Conservation (phyloP, 495 filamentous ascomycete species). For the Trichoderma parareesei region DNA sequence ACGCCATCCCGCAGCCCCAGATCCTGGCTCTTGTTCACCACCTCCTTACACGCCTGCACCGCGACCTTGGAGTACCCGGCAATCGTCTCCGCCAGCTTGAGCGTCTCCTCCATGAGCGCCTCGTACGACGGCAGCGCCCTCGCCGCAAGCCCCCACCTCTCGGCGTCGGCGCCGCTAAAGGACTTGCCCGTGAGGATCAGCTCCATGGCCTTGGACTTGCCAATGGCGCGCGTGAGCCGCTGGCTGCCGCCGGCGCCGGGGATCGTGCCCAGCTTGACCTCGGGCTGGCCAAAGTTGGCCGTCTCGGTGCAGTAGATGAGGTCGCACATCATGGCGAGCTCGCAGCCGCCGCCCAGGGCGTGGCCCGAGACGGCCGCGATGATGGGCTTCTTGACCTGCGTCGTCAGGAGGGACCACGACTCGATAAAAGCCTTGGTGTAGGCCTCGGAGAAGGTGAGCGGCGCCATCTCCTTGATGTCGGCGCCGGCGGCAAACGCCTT, state of each 20-base stretch:
- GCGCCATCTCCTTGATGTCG: conserved; percentile 98
- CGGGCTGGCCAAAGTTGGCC: conserved; percentile 90
- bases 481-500: conserved; percentile 93
- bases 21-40: conserved; percentile 95
- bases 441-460: conserved; percentile 75
- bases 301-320: conserved; percentile 78
- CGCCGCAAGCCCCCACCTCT: conserved; percentile 83
- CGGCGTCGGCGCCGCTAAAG: conserved; percentile 75
- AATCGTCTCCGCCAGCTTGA: conserved; percentile 82
- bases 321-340: conserved; percentile 96
- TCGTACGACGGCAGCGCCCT: conserved; percentile 73
- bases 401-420: conserved; percentile 78
- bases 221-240: conserved; percentile 77
- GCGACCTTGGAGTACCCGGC: conserved; percentile 72
- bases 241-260: conserved; percentile 90
- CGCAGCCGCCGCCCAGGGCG: conserved; percentile 90
- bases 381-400: conserved; percentile 77
- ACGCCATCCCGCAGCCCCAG: conserved; percentile 77
- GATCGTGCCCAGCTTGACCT: conserved; percentile 88
- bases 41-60: conserved; percentile 90
- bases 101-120: conserved; percentile 65
- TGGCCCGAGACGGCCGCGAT: conserved; percentile 91
- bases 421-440: conserved; percentile 89
- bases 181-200: conserved; percentile 79
- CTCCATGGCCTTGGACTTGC: conserved; percentile 91